Conservation (phyloP, 2,329 filamentous ascomycete species). For the Chalaropsis thielavioides region DNA sequence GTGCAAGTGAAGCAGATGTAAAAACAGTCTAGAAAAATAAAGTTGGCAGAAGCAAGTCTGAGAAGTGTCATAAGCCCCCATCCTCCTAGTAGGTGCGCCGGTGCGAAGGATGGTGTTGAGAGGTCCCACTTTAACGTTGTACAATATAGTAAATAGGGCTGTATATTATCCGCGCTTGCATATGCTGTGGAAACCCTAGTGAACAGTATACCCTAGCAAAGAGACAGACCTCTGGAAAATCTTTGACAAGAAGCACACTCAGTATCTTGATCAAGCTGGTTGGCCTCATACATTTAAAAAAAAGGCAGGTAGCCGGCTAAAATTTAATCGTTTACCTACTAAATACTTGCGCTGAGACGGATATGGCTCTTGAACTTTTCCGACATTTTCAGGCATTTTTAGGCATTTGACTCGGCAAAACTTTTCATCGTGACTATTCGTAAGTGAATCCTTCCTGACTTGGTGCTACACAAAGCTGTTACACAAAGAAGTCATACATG, state of each 20-base stretch:
- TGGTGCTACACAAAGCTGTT: too few species aligned
- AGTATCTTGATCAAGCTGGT: too few species aligned
- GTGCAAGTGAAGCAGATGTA: not conserved
- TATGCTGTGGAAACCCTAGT: too few species aligned
- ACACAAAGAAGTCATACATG: too few species aligned
- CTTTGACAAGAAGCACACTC: too few species aligned
- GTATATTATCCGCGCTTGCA: too few species aligned
- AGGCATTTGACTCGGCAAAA: slow-evolving; percentile 57
- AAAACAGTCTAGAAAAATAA: not conserved
- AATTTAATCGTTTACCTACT: not conserved
- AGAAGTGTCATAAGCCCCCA: not conserved
- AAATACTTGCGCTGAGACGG: too few species aligned
- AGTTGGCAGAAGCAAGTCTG: not conserved
- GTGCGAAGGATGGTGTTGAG: too few species aligned
- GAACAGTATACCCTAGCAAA: too few species aligned
- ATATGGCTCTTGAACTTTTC: slow-evolving; percentile 56
- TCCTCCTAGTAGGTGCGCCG: not conserved
- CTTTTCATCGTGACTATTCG: slow-evolving; percentile 59
- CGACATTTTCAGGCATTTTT: slow-evolving; percentile 45
- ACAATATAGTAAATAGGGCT: too few species aligned
- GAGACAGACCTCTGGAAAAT: too few species aligned
- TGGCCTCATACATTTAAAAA: not conserved
- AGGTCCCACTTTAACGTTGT: too few species aligned
- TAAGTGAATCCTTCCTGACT: slow-evolving; percentile 26
- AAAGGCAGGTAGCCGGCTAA: not conserved